These are phyloP conservation scores for Ulota crispa DNA, from an alignment of 225 moss, liverwort and hornwort species.

Conservation along the genomic window DNA sequence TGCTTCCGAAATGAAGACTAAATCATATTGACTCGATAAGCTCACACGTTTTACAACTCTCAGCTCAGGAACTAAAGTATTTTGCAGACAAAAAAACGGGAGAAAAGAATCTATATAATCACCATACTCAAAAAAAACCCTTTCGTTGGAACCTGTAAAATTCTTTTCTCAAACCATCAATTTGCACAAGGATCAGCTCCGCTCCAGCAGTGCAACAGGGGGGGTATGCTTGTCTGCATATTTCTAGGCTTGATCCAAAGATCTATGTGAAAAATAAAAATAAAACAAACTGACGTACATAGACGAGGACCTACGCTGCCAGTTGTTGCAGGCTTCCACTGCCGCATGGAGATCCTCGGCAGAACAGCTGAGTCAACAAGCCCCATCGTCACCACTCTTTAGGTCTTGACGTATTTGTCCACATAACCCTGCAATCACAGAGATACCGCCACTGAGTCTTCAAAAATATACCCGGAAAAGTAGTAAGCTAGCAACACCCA, in stretches of 20 bases:
- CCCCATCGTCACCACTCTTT: constrained; percentile 16
- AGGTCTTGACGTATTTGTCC: constrained; percentile 74
- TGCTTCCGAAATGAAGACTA: constrained; percentile 10
- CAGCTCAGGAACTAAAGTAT: constrained; percentile 15
- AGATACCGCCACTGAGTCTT: not conserved
- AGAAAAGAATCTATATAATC: constrained; percentile 44
- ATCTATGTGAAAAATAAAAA: constrained; percentile 17
- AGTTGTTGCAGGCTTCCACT: constrained; percentile 29
- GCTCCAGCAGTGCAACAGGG: constrained; percentile 16
- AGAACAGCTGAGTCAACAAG: constrained; percentile 21
- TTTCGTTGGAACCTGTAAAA: constrained; percentile 29
- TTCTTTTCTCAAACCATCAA: constrained; percentile 35
- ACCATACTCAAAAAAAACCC: constrained; percentile 22
- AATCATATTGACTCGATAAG: constrained; percentile 5
- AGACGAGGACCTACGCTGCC: constrained; percentile 30
- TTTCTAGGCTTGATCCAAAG: constrained; percentile 25
- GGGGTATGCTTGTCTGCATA: constrained; percentile 12
- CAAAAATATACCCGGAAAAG: not conserved
- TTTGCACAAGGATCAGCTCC: constrained; percentile 36
- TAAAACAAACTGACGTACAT: constrained; percentile 23
- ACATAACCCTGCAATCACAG: constrained; percentile 73
- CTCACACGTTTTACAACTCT: constrained; percentile 19
- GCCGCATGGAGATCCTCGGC: constrained; percentile 22
- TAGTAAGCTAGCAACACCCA: too few species aligned
- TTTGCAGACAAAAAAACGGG: constrained; percentile 27